phyloP scores from a whole-genome alignment of 805 yeast species.

The Saturnispora ahearnii region DNA sequence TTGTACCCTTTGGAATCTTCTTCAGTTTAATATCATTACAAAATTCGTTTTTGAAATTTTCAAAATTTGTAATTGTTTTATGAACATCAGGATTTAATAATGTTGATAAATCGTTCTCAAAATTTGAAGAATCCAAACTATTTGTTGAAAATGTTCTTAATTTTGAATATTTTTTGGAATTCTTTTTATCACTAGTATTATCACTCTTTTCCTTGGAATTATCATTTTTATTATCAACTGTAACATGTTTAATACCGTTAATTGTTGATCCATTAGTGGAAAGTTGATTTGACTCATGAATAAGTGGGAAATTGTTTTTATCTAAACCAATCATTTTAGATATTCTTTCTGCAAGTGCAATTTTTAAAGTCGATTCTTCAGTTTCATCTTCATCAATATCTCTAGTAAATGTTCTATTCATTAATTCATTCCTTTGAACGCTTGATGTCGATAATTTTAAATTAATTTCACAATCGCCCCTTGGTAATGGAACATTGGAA shows the following conservation, averaged over 20 bases:
- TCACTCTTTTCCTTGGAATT: background rate
- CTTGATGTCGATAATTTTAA: constrained; percentile 3
- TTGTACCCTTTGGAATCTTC: constrained; percentile 42
- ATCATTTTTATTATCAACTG: constrained; percentile 2
- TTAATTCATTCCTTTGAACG: constrained; percentile 20
- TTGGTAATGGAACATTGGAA: constrained; percentile 61
- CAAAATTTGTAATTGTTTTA: constrained; percentile 31
- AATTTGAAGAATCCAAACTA: constrained; percentile 4
- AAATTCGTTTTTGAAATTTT: constrained; percentile 47
- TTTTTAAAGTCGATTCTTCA: constrained; percentile 54
- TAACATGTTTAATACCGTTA: constrained; percentile 10
- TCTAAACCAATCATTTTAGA: constrained; percentile 61
- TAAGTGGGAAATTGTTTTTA: constrained; percentile 18
- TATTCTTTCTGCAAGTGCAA: constrained; percentile 63
- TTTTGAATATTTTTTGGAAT: constrained; percentile 2
- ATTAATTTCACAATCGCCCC: constrained; percentile 8
- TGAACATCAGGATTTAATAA: constrained; percentile 14
- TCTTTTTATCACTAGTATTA: background rate
- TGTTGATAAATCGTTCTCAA: constrained; percentile 9
- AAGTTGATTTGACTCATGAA: background rate
- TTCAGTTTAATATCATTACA: constrained; percentile 51
- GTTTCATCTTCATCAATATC: constrained; percentile 51
- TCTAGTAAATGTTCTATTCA: constrained; percentile 34
- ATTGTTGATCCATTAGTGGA: constrained; percentile 9
- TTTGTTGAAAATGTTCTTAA: constrained; percentile 22